Percentiles rank a stretch among this genome's conserved stretches.
Conservation (phyloP, 345 rosid species). For the Microthlaspi erraticum region DNA sequence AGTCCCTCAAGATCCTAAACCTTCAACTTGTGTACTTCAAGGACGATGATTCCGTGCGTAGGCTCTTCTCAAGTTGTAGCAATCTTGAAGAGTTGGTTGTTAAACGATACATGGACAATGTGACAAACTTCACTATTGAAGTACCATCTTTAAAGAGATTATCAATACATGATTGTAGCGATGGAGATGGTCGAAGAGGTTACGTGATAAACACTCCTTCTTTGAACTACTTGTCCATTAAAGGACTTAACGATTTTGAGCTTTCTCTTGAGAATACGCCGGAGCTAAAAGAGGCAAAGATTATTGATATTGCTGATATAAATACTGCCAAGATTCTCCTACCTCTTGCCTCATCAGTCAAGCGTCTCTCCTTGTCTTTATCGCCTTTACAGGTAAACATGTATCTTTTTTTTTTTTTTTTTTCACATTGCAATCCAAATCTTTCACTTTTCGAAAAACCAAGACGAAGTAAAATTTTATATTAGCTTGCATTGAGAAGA, state of each 20-base stretch:
- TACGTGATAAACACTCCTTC: slow-evolving; percentile 27
- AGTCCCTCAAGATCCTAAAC: slow-evolving; percentile 26
- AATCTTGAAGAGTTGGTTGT: slow-evolving; percentile 19
- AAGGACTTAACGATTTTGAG: slow-evolving; percentile 22
- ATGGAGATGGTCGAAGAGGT: slow-evolving; percentile 26
- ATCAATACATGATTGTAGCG: slow-evolving; percentile 22
- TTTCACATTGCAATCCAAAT: not conserved
- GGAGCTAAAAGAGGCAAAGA: slow-evolving; percentile 25
- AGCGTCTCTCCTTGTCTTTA: slow-evolving; percentile 25
- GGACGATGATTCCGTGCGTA: slow-evolving; percentile 14
- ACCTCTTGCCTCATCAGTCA: slow-evolving; percentile 30
- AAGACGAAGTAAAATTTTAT: too few relatives aligned
- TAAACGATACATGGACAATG: slow-evolving; percentile 9
- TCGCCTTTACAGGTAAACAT: slow-evolving; percentile 27
- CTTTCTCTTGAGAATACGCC: slow-evolving; percentile 27
- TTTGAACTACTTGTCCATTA: slow-evolving; percentile 21
- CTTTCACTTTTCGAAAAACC: not conserved
- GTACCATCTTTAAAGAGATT: slow-evolving; percentile 23
- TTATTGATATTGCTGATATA: slow-evolving; percentile 15
- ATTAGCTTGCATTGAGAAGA: not conserved
- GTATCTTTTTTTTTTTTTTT: slow-evolving; percentile 10
- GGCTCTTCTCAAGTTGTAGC: slow-evolving; percentile 20
- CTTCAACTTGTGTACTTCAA: slow-evolving; percentile 17
- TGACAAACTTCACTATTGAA: slow-evolving; percentile 13
- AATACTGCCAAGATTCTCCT: slow-evolving; percentile 15